Conservation (phyloP, 2,329 filamentous ascomycete genomes). For the Blumeriella jaapii region DNA sequence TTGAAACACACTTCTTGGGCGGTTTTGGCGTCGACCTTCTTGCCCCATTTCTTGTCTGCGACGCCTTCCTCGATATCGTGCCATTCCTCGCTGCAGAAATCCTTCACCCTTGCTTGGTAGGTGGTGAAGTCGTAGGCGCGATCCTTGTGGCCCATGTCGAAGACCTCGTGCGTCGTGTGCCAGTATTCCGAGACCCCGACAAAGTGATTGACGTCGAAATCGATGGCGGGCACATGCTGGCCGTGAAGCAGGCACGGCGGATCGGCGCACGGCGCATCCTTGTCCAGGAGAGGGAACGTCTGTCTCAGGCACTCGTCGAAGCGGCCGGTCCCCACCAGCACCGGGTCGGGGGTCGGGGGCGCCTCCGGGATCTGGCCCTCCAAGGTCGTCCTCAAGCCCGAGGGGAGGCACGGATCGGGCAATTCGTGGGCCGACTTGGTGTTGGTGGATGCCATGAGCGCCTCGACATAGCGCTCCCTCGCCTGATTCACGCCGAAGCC, state of each 20-base stretch:
- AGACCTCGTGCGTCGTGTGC: slow-evolving; percentile 95
- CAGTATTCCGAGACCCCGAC: slow-evolving; percentile 97
- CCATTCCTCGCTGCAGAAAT: slow-evolving; percentile 84
- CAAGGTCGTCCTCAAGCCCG: slow-evolving; percentile 60
- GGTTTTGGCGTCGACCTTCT: slow-evolving; percentile 60
- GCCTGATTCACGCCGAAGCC: slow-evolving; percentile 97
- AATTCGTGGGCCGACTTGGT: slow-evolving; percentile 51
- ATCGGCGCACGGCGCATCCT: slow-evolving; percentile 74
- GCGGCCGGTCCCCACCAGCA: slow-evolving; percentile 70
- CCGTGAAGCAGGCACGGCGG: slow-evolving; percentile 83
- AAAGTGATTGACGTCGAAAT: slow-evolving; percentile 96
- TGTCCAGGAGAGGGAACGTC: slow-evolving; percentile 79
- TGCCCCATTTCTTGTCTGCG: slow-evolving; percentile 55
- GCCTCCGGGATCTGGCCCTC: slow-evolving; percentile 48
- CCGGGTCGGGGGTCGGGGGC: slow-evolving; percentile 30
- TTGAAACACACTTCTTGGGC: slow-evolving; percentile 93
- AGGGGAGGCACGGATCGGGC: slow-evolving; percentile 83
- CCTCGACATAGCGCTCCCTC: slow-evolving; percentile 69
- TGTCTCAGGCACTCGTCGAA: slow-evolving; percentile 76
- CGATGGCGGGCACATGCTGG: slow-evolving; percentile 85
- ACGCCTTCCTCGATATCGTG: slow-evolving; percentile 58
- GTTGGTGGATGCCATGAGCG: slow-evolving; percentile 56
- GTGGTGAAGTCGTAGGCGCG: slow-evolving; percentile 81
- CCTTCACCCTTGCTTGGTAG: slow-evolving; percentile 73
- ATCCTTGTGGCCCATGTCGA: slow-evolving; percentile 61